These are phyloP conservation scores for Rhexocercosporidium sp. DNA, from an alignment of 2,329 filamentous ascomycete species.

Conservation along the genomic window DNA sequence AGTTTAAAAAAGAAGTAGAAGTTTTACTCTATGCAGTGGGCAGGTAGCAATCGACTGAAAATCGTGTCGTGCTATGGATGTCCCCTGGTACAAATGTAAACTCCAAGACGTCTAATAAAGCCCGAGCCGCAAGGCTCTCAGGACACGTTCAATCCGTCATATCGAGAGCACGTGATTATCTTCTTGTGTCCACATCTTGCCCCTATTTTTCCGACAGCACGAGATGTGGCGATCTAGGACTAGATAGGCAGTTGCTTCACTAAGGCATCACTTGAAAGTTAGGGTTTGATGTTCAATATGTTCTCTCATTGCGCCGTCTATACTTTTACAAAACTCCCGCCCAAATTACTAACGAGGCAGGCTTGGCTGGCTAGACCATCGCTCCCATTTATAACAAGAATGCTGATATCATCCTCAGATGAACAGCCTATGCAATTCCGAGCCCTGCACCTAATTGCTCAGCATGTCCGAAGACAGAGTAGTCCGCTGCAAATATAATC, in stretches of 20 bases:
- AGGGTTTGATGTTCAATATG: background rate
- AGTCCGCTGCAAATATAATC: slow-evolving; percentile 20
- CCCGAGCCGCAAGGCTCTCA: slow-evolving; percentile 9
- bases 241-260: background rate
- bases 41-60: slow-evolving; percentile 9
- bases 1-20: background rate
- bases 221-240: background rate
- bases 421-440: slow-evolving; percentile 29
- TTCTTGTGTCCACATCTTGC: slow-evolving; percentile 1
- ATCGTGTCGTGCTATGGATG: slow-evolving; percentile 16
- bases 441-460: slow-evolving; percentile 15
- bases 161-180: slow-evolving; percentile 15
- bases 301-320: slow-evolving; percentile 27
- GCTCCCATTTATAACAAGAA: slow-evolving; percentile 28
- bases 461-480: slow-evolving; percentile 2
- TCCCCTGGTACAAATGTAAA: slow-evolving; percentile 20
- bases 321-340: slow-evolving; percentile 37
- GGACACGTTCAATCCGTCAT: slow-evolving; percentile 9
- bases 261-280: background rate
- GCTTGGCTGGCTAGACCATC: slow-evolving; percentile 19
- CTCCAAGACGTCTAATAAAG: background rate
- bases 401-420: slow-evolving; percentile 27
- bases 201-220: background rate
- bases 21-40: background rate
- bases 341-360: slow-evolving; percentile 31